Percentiles rank a stretch among this genome's conserved stretches.
These are phyloP conservation scores for Coelastrella sp. DNA, from an alignment of 139 green algal species.

Conservation along the genomic window DNA sequence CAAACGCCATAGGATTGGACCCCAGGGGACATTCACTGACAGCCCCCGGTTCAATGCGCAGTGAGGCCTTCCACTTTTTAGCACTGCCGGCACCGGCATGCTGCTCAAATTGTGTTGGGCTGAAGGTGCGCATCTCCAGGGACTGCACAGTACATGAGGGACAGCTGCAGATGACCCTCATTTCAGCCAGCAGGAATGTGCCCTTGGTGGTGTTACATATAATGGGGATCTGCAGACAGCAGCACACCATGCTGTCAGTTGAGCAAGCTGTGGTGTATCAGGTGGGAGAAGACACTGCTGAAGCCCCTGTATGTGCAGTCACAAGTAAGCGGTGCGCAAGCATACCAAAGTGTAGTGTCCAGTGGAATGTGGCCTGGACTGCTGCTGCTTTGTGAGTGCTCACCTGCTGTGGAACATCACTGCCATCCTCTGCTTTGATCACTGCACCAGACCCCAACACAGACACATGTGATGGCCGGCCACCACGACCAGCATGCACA, in stretches of 20 bases:
- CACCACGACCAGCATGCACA: neutral
- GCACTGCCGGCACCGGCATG: constrained; percentile 70
- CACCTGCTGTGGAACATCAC: constrained; percentile 39
- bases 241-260: neutral
- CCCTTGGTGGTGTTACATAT: constrained; percentile 60
- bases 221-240: constrained; percentile 51
- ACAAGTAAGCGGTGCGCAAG: neutral
- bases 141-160: constrained; percentile 45
- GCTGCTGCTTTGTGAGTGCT: neutral
- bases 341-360: neutral
- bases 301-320: neutral
- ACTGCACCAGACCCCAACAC: neutral
- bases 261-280: neutral
- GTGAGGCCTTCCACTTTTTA: constrained; percentile 87
- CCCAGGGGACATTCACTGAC: constrained; percentile 17
- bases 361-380: neutral
- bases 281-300: neutral
- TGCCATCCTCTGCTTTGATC: constrained; percentile 36
- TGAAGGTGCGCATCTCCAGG: constrained; percentile 33
- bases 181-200: constrained; percentile 52
- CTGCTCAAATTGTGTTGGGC: constrained; percentile 67
- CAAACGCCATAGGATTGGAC: constrained; percentile 31
- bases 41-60: constrained; percentile 32
- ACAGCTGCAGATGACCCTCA: constrained; percentile 66
- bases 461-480: neutral